Percentiles rank a stretch among this genome's conserved stretches.
phyloP scores from a whole-genome alignment of 345 rosid species.

The Carallia brachiata region DNA sequence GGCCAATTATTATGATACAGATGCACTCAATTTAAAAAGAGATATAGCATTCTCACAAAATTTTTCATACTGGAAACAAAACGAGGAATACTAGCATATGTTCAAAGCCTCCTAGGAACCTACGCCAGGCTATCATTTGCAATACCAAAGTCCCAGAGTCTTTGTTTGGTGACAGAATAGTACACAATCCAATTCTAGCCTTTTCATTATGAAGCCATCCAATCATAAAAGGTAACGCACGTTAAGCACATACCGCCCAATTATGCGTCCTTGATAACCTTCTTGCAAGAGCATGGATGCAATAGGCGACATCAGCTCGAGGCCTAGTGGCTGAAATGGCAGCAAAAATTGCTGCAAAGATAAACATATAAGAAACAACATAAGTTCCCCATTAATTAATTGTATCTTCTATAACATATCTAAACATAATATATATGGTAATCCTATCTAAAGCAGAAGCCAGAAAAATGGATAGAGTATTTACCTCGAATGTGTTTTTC shows the following conservation, averaged over 20 bases:
- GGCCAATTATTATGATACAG: too few relatives aligned
- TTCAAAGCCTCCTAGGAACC: not conserved
- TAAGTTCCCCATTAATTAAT: slow-evolving; percentile 5
- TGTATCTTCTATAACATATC: not conserved
- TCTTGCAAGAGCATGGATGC: slow-evolving; percentile 90
- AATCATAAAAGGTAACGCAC: not conserved
- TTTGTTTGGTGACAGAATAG: too few relatives aligned
- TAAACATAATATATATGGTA: not conserved
- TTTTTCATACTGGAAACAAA: not conserved
- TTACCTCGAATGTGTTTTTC: slow-evolving; percentile 84
- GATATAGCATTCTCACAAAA: not conserved
- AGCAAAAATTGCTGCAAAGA: slow-evolving; percentile 75
- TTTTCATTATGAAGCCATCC: not conserved
- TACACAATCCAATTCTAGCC: too few relatives aligned
- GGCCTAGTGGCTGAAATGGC: slow-evolving; percentile 97
- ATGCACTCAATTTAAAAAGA: not conserved
- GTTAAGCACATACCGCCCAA: slow-evolving; percentile 78
- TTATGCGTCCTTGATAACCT: slow-evolving; percentile 86
- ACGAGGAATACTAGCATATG: not conserved
- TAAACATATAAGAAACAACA: slow-evolving; percentile 4
- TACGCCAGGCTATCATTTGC: not conserved
- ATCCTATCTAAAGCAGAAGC: not conserved
- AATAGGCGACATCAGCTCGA: slow-evolving; percentile 97
- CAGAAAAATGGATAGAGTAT: slow-evolving; percentile 6
- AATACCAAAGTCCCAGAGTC: not conserved